phyloP scores from a whole-genome alignment of 2,329 filamentous ascomycete genomes.

The Aspergillus pseudonomiae region DNA sequence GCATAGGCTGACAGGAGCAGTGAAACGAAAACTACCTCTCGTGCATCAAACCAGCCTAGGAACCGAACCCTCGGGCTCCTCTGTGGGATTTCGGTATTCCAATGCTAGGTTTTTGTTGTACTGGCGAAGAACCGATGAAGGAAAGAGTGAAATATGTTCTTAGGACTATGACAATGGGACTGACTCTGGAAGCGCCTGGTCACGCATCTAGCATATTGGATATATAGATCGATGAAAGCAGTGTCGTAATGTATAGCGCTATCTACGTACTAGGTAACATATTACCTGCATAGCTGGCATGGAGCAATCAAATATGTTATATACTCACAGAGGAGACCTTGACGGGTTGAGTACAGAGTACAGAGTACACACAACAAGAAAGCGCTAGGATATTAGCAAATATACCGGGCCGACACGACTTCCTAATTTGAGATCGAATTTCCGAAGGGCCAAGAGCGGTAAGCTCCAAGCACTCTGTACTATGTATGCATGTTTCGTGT shows the following conservation, averaged over 20 bases:
- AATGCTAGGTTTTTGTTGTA: too few relatives aligned
- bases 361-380: not conserved
- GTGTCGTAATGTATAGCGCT: too few relatives aligned
- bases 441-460: not conserved
- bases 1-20: not conserved
- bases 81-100: not conserved
- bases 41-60: not conserved
- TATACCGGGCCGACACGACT: not conserved
- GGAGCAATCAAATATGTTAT: too few relatives aligned
- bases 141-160: too few relatives aligned
- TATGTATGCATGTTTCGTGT: constrained; percentile 16
- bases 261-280: too few relatives aligned
- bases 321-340: not conserved
- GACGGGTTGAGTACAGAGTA: not conserved
- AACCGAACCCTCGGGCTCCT: not conserved
- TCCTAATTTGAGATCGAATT: not conserved
- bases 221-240: too few relatives aligned
- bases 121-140: too few relatives aligned
- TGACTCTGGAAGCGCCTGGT: not conserved
- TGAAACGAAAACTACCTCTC: not conserved
- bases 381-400: not conserved
- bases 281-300: too few relatives aligned
- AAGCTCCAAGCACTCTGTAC: not conserved
- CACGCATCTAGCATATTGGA: not conserved
- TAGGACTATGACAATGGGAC: too few relatives aligned